Percentiles rank a stretch among this genome's conserved stretches.
Conservation (phyloP, 1,139 yeast species). For the Scheffersomyces lignicola region DNA sequence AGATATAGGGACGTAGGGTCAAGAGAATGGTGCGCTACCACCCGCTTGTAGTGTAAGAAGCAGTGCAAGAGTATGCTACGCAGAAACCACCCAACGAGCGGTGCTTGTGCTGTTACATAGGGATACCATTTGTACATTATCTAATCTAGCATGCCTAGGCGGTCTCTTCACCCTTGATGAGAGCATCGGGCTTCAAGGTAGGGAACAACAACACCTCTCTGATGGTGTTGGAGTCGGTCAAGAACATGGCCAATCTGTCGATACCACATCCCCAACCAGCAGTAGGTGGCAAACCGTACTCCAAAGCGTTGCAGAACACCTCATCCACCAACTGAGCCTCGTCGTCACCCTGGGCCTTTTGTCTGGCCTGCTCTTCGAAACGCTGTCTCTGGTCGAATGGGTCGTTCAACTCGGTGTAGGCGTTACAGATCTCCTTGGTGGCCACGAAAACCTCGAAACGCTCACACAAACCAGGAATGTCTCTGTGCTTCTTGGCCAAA, state of each 20-base stretch:
- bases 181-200: constrained; percentile 90
- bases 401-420: constrained; percentile 98
- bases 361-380: constrained; percentile 98
- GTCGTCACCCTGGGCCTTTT: constrained; percentile 98
- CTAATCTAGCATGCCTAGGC: constrained; percentile 7
- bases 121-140: background rate
- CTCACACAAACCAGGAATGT: constrained; percentile 92
- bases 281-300: constrained; percentile 98
- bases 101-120: background rate
- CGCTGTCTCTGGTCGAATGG: constrained; percentile 97
- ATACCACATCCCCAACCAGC: constrained; percentile 99
- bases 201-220: constrained; percentile 98
- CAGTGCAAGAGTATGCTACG: too few relatives aligned
- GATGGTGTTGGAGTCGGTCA: constrained; percentile 93
- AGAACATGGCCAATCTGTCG: constrained; percentile 96
- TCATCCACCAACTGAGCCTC: constrained; percentile 97
- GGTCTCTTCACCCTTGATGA: constrained; percentile 38
- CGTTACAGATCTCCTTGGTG: constrained; percentile 96
- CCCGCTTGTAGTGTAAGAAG: too few relatives aligned
- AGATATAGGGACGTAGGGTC: too few relatives aligned
- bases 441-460: constrained; percentile 98
- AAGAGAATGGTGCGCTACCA: too few relatives aligned
- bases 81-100: background rate
- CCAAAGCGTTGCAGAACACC: constrained; percentile 95
- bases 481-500: constrained; percentile 93